Percentiles rank a stretch among this genome's conserved stretches.
Conservation (phyloP, 345 rosid species). For the Gossypium ekmanianum region DNA sequence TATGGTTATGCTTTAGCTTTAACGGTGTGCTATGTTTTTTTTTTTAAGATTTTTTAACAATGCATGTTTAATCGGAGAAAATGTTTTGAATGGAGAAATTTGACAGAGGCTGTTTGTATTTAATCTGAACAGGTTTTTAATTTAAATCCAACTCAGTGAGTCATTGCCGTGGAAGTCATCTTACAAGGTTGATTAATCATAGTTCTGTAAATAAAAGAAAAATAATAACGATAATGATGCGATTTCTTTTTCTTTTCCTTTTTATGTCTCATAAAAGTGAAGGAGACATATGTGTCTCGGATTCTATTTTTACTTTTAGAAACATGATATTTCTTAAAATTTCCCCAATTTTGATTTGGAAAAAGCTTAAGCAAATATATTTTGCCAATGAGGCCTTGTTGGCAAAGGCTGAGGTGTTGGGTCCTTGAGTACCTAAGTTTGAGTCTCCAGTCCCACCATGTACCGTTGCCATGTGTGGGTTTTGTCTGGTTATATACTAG, state of each 20-base stretch:
- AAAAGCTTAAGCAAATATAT: not conserved
- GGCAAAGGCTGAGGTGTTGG: too few species aligned
- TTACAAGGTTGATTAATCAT: conserved; percentile 9
- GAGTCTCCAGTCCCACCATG: too few species aligned
- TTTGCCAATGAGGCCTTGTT: too few species aligned
- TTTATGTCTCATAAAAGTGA: not conserved
- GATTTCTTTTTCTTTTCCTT: not conserved
- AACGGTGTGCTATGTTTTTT: not conserved
- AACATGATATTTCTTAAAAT: not conserved
- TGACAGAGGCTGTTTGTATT: conserved; percentile 30
- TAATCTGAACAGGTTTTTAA: conserved; percentile 32
- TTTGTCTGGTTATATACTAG: too few species aligned
- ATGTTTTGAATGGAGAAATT: conserved; percentile 18
- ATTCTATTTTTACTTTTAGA: not conserved
- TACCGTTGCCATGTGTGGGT: too few species aligned
- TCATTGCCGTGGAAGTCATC: conserved; percentile 26
- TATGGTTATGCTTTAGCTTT: conserved; percentile 25
- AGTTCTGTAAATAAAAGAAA: not conserved
- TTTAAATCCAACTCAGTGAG: conserved; percentile 11
- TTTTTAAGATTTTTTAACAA: not conserved
- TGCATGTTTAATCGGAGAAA: not conserved
- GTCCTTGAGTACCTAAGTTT: too few species aligned
- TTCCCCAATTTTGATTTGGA: not conserved
- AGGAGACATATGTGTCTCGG: not conserved
- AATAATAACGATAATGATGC: not conserved